These are phyloP conservation scores for Neurospora sp. DNA, from an alignment of 495 filamentous ascomycete species.

Conservation along the genomic window DNA sequence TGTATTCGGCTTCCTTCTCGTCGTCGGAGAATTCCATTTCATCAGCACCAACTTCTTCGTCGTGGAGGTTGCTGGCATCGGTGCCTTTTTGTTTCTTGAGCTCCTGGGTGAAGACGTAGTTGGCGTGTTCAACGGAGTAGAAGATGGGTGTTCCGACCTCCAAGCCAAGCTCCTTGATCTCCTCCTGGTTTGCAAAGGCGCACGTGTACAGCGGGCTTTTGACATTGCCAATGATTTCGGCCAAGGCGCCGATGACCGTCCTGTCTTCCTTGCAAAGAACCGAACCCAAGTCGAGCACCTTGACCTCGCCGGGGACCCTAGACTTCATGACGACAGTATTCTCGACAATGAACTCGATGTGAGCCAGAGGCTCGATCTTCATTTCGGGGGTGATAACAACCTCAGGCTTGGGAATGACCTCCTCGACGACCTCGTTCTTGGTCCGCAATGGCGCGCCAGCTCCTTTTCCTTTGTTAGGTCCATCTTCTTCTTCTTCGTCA, in stretches of 20 bases:
- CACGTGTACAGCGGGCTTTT: constrained; percentile 75
- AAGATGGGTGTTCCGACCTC: constrained; percentile 55
- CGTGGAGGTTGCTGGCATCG: constrained; percentile 87
- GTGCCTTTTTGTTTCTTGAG: constrained; percentile 69
- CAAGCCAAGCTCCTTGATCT: constrained; percentile 57
- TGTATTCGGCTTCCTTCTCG: constrained; percentile 80
- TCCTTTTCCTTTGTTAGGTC: constrained; percentile 34
- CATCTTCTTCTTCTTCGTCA: constrained; percentile 61
- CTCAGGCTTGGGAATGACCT: constrained; percentile 60
- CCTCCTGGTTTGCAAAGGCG: constrained; percentile 52
- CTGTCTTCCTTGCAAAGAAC: constrained; percentile 72
- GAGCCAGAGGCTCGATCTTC: constrained; percentile 63
- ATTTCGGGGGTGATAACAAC: constrained; percentile 63
- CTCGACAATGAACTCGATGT: constrained; percentile 62
- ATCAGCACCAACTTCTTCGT: constrained; percentile 79
- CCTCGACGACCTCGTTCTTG: constrained; percentile 62
- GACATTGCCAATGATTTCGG: constrained; percentile 74
- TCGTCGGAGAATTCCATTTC: constrained; percentile 95
- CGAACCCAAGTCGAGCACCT: constrained; percentile 73
- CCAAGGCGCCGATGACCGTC: constrained; percentile 63
- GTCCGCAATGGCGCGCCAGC: constrained; percentile 48
- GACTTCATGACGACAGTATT: constrained; percentile 71
- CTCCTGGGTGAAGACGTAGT: constrained; percentile 72
- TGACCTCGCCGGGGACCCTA: constrained; percentile 64
- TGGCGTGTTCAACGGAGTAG: constrained; percentile 66